phyloP scores from a whole-genome alignment of 2,329 filamentous ascomycete genomes.

The Lasiodiplodia hormozganensis region DNA sequence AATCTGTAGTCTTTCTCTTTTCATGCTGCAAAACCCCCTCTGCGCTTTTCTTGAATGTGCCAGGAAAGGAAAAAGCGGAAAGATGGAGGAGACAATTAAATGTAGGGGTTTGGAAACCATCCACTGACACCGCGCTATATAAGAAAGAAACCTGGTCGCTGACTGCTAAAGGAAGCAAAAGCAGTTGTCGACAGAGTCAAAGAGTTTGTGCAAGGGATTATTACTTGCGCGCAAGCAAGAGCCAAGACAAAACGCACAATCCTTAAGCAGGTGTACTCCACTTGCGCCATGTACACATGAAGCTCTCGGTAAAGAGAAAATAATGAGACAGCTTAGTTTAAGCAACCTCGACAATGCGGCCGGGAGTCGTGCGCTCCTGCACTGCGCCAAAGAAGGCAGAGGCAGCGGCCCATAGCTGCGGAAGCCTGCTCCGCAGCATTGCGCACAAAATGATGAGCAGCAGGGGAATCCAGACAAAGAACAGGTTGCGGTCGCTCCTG shows the following conservation, averaged over 20 bases:
- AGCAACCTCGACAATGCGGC: constrained; percentile 24
- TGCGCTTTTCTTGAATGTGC: not conserved
- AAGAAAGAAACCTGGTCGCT: not conserved
- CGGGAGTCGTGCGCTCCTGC: constrained; percentile 2
- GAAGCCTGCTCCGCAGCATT: constrained; percentile 60
- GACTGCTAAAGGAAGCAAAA: not conserved
- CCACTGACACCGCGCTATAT: not conserved
- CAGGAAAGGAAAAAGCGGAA: not conserved
- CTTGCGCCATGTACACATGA: not conserved
- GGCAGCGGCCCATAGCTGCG: constrained; percentile 47
- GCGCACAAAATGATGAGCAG: constrained; percentile 58
- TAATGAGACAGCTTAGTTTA: not conserved
- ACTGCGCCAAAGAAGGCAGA: constrained; percentile 22
- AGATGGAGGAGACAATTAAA: not conserved
- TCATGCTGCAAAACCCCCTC: not conserved
- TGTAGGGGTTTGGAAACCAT: not conserved
- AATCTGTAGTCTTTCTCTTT: not conserved
- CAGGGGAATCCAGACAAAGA: constrained; percentile 58
- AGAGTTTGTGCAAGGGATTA: not conserved
- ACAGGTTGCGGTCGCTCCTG: constrained; percentile 59
- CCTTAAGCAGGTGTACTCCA: not conserved
- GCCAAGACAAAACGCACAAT: not conserved
- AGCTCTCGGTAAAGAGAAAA: not conserved
- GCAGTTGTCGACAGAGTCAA: not conserved
- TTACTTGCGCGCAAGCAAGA: not conserved